A percentile compares a stretch with the other conserved stretches of the same genome.
Conservation (phyloP, 2,329 filamentous ascomycete species). For the Paraphoma chrysanthemicola region DNA sequence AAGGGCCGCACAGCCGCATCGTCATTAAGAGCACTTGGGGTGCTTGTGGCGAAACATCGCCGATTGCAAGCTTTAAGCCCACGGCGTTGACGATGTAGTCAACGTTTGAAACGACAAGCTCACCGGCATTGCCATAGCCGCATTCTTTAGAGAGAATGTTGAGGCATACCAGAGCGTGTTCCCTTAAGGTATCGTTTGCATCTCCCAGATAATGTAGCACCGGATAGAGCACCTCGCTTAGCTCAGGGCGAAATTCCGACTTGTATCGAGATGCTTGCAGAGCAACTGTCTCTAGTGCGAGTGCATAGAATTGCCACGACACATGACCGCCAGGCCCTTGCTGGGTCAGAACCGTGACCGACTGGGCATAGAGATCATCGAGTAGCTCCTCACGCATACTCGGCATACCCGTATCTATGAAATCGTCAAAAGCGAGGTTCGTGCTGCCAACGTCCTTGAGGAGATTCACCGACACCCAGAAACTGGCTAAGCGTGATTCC, state of each 20-base stretch:
- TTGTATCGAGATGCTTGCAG: slow-evolving; percentile 74
- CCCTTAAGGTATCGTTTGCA: slow-evolving; percentile 69
- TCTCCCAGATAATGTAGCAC: slow-evolving; percentile 89
- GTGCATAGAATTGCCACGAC: slow-evolving; percentile 77
- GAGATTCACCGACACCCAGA: slow-evolving; percentile 81
- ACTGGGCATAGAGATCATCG: slow-evolving; percentile 73
- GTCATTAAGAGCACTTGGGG: slow-evolving; percentile 94
- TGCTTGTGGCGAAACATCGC: slow-evolving; percentile 89
- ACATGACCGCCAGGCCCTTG: slow-evolving; percentile 42
- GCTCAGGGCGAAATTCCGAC: slow-evolving; percentile 76
- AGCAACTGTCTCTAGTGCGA: slow-evolving; percentile 82
- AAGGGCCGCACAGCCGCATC: slow-evolving; percentile 83
- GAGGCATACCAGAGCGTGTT: slow-evolving; percentile 82
- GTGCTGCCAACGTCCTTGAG: slow-evolving; percentile 64
- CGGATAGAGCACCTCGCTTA: slow-evolving; percentile 91
- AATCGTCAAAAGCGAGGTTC: slow-evolving; percentile 66
- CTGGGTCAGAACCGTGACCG: slow-evolving; percentile 66
- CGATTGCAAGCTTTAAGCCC: slow-evolving; percentile 84
- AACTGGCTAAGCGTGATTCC: slow-evolving; percentile 69
- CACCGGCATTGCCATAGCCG: slow-evolving; percentile 74
- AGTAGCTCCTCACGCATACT: slow-evolving; percentile 44
- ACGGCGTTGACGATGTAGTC: slow-evolving; percentile 97
- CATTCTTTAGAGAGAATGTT: slow-evolving; percentile 81
- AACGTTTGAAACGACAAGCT: slow-evolving; percentile 86
- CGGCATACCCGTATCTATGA: slow-evolving; percentile 63